Conservation (phyloP, 2,329 filamentous ascomycete genomes). For the Thyridium curvatum region DNA sequence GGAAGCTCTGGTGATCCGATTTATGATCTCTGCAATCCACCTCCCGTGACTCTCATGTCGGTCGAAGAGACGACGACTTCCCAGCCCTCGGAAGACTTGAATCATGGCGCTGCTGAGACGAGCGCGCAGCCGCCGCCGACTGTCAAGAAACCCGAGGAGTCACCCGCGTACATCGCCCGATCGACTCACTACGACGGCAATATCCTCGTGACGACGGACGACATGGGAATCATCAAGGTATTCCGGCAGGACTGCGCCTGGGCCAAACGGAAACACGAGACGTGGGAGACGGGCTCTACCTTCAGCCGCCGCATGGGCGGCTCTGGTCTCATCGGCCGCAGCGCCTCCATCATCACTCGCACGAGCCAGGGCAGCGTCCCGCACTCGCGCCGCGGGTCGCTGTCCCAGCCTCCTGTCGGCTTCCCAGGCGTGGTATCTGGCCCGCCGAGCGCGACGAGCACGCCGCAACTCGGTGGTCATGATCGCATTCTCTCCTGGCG, state of each 20-base stretch:
- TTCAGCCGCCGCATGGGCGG: constrained; percentile 64
- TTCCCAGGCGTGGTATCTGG: constrained; percentile 15
- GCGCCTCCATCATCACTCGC: constrained; percentile 48
- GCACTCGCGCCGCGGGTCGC: constrained; percentile 48
- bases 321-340: constrained; percentile 51
- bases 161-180: constrained; percentile 70
- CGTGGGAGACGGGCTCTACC: constrained; percentile 70
- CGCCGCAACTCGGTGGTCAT: constrained; percentile 32
- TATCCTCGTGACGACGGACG: constrained; percentile 88
- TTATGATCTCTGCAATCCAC: constrained; percentile 95
- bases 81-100: constrained; percentile 17
- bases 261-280: constrained; percentile 67
- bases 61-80: constrained; percentile 52
- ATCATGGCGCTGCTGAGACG: constrained; percentile 2
- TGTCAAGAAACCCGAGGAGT: constrained; percentile 52
- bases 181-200: constrained; percentile 74
- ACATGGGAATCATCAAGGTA: constrained; percentile 83
- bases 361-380: constrained; percentile 40
- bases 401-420: constrained; percentile 26
- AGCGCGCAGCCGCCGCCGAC: constrained; percentile 13
- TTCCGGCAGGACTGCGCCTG: constrained; percentile 93
- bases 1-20: constrained; percentile 81
- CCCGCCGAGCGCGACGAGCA: constrained; percentile 13
- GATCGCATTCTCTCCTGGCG: constrained; percentile 89
- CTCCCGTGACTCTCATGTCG: constrained; percentile 75